These are phyloP conservation scores for Aureoboletus auriporus DNA, from an alignment of 768 basidiomycete species.

Conservation along the genomic window DNA sequence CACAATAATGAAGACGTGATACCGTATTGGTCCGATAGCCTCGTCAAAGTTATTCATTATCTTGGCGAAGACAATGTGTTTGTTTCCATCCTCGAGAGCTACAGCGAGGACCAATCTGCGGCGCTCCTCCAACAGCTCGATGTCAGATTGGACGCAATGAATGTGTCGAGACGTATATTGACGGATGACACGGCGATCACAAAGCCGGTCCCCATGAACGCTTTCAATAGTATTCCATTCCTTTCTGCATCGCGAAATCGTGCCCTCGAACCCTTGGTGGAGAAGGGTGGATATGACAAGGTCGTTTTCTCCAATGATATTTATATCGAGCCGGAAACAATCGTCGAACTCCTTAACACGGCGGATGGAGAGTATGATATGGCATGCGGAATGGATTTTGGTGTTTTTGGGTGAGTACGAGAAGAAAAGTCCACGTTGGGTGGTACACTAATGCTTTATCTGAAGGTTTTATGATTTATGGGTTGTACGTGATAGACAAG, in stretches of 20 bases:
- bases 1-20: conserved; percentile 21
- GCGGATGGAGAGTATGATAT: too few relatives aligned
- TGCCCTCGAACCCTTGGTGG: too few relatives aligned
- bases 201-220: conserved; percentile 3
- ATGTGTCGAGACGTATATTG: conserved; percentile 5
- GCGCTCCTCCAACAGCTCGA: conserved; percentile 9
- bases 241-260: conserved; percentile 5
- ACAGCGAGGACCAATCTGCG: conserved; percentile 20
- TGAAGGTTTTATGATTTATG: conserved; percentile 21
- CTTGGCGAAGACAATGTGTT: too few relatives aligned
- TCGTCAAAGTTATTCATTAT: conserved; percentile 32
- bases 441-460: background rate
- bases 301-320: conserved; percentile 43
- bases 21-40: conserved; percentile 36
- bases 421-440: conserved; percentile 1
- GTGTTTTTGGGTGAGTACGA: conserved; percentile 27
- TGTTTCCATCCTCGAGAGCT: conserved; percentile 29
- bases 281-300: background rate
- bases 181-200: conserved; percentile 5
- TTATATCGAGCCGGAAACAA: conserved; percentile 35
- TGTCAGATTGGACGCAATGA: background rate
- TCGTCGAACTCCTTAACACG: conserved; percentile 15
- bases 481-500: conserved; percentile 19
- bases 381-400: conserved; percentile 20
- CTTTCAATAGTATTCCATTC: background rate